These are phyloP conservation scores for Sanguinoderma infundibulare DNA, from an alignment of 1,284 basidiomycete genomes.

Conservation along the genomic window DNA sequence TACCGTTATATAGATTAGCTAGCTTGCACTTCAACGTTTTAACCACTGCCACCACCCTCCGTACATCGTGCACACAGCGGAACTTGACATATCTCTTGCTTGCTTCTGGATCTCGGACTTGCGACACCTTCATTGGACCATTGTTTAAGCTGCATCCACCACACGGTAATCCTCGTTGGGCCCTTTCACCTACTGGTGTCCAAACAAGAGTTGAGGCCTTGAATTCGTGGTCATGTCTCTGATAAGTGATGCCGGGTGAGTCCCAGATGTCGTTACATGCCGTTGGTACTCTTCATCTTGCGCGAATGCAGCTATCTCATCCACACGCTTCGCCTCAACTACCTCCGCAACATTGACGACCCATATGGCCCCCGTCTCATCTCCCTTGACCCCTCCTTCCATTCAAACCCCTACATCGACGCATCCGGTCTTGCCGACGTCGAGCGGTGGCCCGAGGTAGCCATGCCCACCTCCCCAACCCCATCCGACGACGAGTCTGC, in stretches of 20 bases:
- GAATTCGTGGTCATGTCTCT: constrained; percentile 52
- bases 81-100: too few relatives aligned
- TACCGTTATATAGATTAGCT: too few relatives aligned
- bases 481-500: constrained; percentile 67
- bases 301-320: constrained; percentile 78
- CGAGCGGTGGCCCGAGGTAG: constrained; percentile 85
- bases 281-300: neutral
- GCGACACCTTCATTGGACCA: too few relatives aligned
- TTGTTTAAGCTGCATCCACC: too few relatives aligned
- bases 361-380: constrained; percentile 82
- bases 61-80: too few relatives aligned
- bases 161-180: too few relatives aligned
- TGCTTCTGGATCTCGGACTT: too few relatives aligned
- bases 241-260: constrained; percentile 64
- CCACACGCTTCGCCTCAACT: constrained; percentile 83
- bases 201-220: neutral
- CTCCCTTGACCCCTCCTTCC: constrained; percentile 74
- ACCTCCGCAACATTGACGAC: constrained; percentile 88
- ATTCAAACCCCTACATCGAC: constrained; percentile 80
- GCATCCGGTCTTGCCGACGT: constrained; percentile 79
- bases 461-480: constrained; percentile 67
- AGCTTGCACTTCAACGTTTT: too few relatives aligned
- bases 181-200: neutral
- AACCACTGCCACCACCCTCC: too few relatives aligned
- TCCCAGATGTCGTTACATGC: constrained; percentile 5